Evolutionary conservation across 768 basidiomycete genomes (phyloP), one percentile per base, ranked within the genome.

Genomic region (Pisolithus microcarpus): DNA sequence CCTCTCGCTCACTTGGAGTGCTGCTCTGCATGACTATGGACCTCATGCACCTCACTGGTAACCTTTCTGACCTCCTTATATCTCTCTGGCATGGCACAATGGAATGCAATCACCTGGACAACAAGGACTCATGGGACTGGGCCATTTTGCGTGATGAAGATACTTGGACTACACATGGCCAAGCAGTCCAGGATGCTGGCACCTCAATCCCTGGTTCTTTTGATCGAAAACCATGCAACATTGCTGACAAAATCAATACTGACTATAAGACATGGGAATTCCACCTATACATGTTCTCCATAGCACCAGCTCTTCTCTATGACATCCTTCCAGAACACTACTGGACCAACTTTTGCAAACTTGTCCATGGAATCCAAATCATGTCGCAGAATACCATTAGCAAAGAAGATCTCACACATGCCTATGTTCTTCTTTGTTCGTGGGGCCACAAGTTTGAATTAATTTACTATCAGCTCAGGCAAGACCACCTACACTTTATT

Each of bases 31-130:
- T 74, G 54, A 43, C 60, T 1, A 56, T 62, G 9, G 66, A 72
- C 48, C 46, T 65, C 11, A 71, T 72, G 70, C 71, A 72, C 44
- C 58, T 69, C 2, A 31, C 49, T 5, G 48, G 68, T 2, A 70
- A 70, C 43, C 38, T 66, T 13, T 53, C 53, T 0, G 58, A 66
- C 2, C 58, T 67, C 2, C 40, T 51, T 16, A 11, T 60, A 6
- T 18, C 45, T 7, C 47, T 60, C 0, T 60, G 58, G 58, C 38
- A 43, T 6, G 57, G 58, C 13, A 53, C 46, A 5, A 50, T 60
- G 0, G 45, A 53, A 3, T 52, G 49, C 19, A 46, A 38, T 7
- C 11, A 10, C 4, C 26, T 44, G 0, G 53, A 59, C 24, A 34
- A 46, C n/a, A 48, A 9, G 4, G 7, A 5, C 4, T 10, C 18